Evolutionary conservation across 2,329 filamentous ascomycete genomes (phyloP).

Genomic region (Claviceps pusilla): DNA sequence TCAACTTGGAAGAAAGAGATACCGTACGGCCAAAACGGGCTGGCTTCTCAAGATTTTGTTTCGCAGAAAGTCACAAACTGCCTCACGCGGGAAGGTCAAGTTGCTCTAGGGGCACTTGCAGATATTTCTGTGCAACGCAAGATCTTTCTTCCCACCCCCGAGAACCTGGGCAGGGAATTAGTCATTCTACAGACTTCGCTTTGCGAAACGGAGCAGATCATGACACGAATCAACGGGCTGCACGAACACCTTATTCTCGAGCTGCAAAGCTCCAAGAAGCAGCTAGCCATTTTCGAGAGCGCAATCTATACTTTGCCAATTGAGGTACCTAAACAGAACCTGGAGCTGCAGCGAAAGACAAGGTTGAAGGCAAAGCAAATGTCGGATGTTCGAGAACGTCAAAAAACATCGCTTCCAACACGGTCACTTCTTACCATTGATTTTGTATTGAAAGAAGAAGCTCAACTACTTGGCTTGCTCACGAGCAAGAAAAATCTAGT

Average conservation of each 20-base stretch:
- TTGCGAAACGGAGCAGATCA: slow-evolving; percentile 40
- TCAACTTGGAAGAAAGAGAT: neutral
- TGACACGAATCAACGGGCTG: slow-evolving; percentile 39
- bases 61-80: neutral
- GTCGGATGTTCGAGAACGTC: slow-evolving; percentile 44
- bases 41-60: slow-evolving; percentile 32
- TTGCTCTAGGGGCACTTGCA: slow-evolving; percentile 44
- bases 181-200: slow-evolving; percentile 40
- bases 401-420: slow-evolving; percentile 22
- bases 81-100: slow-evolving; percentile 38
- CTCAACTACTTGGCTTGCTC: slow-evolving; percentile 41
- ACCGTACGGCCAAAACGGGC: neutral
- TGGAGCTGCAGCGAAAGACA: slow-evolving; percentile 55
- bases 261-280: slow-evolving; percentile 20
- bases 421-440: slow-evolving; percentile 35
- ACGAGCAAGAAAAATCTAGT: slow-evolving; percentile 45
- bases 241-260: slow-evolving; percentile 40
- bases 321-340: slow-evolving; percentile 52
- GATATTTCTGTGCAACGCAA: slow-evolving; percentile 34
- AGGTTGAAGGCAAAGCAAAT: slow-evolving; percentile 53
- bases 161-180: slow-evolving; percentile 35
- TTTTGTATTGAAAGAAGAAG: slow-evolving; percentile 42
- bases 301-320: slow-evolving; percentile 38
- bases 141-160: slow-evolving; percentile 31
- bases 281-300: slow-evolving; percentile 28